phyloP scores from a whole-genome alignment of 108 stramenopile genomes.

The Fragilaria radians region DNA sequence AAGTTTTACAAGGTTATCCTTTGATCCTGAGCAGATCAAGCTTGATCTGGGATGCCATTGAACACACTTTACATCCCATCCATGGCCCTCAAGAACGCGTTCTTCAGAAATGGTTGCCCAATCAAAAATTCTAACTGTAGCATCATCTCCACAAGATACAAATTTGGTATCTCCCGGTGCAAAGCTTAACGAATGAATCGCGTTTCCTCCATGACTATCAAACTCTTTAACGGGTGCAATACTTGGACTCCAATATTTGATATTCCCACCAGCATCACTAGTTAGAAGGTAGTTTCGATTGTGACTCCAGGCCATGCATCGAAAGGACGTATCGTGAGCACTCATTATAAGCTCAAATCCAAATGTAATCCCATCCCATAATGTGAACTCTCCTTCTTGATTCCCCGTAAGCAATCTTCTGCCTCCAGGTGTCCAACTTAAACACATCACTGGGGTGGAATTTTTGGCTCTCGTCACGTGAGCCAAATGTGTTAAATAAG shows the following conservation, averaged over 20 bases:
- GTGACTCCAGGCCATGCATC: conserved; percentile 89
- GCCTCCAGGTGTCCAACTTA: conserved; percentile 87
- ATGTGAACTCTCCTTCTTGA: conserved; percentile 84
- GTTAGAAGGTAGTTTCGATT: conserved; percentile 88
- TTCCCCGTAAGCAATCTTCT: conserved; percentile 78
- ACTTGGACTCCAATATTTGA: conserved; percentile 87
- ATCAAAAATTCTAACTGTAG: conserved; percentile 91
- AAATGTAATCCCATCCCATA: conserved; percentile 93
- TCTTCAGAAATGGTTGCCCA: conserved; percentile 78
- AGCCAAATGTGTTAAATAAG: conserved; percentile 66
- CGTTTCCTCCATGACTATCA: conserved; percentile 79
- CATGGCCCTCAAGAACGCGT: conserved; percentile 85
- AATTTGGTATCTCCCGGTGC: conserved; percentile 93
- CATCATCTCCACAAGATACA: conserved; percentile 91
- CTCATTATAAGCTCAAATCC: conserved; percentile 85
- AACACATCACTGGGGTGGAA: conserved; percentile 73
- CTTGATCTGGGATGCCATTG: conserved; percentile 91
- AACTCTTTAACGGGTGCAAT: conserved; percentile 86
- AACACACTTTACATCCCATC: conserved; percentile 92
- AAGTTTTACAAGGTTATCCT: conserved; percentile 91
- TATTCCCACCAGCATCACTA: conserved; percentile 78
- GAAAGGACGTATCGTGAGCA: conserved; percentile 81
- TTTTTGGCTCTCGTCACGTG: conserved; percentile 85
- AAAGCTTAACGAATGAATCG: conserved; percentile 90
- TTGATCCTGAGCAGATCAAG: conserved; percentile 85